phyloP scores from a whole-genome alignment of 2,329 filamentous ascomycete species.

The Penicillium griseofulvum region DNA sequence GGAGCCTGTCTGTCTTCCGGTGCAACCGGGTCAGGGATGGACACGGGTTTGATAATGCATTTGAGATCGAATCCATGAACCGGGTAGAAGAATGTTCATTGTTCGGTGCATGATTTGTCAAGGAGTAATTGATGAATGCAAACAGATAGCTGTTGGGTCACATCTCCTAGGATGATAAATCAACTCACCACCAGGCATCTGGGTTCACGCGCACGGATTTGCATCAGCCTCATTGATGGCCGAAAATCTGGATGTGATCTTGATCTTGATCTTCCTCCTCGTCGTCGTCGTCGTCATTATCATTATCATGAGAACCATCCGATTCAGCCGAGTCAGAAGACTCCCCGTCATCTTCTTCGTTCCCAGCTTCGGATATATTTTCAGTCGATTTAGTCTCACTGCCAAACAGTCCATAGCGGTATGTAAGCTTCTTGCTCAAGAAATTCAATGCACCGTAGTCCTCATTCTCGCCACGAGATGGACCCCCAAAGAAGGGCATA shows the following conservation, averaged over 20 bases:
- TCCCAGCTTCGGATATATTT: slow-evolving; percentile 18
- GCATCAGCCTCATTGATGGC: slow-evolving; percentile 45
- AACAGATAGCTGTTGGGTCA: neutral
- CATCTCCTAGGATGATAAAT: neutral
- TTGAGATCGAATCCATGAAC: neutral
- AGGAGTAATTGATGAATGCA: neutral
- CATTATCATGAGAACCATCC: slow-evolving; percentile 46
- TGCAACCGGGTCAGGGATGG: neutral
- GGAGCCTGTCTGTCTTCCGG: neutral
- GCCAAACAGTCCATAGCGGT: slow-evolving; percentile 37
- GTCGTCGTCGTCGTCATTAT: slow-evolving; percentile 53
- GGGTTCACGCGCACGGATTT: neutral
- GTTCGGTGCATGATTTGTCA: neutral
- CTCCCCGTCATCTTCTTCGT: slow-evolving; percentile 19
- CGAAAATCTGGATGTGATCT: slow-evolving; percentile 53
- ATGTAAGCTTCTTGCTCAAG: slow-evolving; percentile 50
- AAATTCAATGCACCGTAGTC: slow-evolving; percentile 57
- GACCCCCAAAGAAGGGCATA: slow-evolving; percentile 28
- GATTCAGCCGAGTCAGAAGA: slow-evolving; percentile 31
- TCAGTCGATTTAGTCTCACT: slow-evolving; percentile 28
- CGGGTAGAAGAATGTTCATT: neutral
- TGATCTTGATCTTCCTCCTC: slow-evolving; percentile 51
- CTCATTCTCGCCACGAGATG: slow-evolving; percentile 19
- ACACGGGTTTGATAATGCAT: neutral
- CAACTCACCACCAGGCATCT: neutral